Evolutionary conservation across 2,329 filamentous ascomycete genomes (phyloP).

Genomic region (Lachnellula cervina): DNA sequence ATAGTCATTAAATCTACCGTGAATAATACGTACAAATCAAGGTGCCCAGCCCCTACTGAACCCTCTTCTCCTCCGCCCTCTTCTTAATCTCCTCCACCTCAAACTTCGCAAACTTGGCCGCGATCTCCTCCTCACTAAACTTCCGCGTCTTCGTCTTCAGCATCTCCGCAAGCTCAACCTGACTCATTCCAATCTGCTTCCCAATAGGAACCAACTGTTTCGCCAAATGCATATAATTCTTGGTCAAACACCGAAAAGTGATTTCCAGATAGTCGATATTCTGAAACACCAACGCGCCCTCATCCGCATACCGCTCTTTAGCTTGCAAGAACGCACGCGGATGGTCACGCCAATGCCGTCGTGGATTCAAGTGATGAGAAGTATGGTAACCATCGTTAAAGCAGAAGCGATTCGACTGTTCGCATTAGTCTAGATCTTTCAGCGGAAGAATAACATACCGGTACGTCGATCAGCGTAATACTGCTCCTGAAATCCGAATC

Average conservation of each 20-base stretch:
- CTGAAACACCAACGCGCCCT: conserved; percentile 70
- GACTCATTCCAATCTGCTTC: conserved; percentile 60
- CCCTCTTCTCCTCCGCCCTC: no score
- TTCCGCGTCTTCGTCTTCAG: conserved; percentile 58
- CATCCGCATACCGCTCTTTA: conserved; percentile 60
- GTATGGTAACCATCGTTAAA: conserved; percentile 83
- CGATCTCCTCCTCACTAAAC: conserved; percentile 63
- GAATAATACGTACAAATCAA: no score
- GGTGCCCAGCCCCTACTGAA: no score
- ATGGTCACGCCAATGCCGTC: conserved; percentile 77
- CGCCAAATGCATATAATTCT: conserved; percentile 68
- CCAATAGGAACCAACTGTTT: conserved; percentile 70
- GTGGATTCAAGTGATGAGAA: conserved; percentile 73
- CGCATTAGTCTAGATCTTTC: conserved; percentile 2
- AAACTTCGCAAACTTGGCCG: conserved; percentile 43
- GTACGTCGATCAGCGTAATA: conserved; percentile 73
- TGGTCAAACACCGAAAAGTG: conserved; percentile 61
- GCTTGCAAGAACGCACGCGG: conserved; percentile 67
- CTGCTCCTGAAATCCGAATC: conserved; percentile 75
- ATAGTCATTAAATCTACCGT: no score
- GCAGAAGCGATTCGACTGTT: conserved; percentile 72
- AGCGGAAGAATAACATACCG: conserved; percentile 47
- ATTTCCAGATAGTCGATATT: conserved; percentile 79
- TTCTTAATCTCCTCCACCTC: no score
- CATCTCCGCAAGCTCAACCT: conserved; percentile 59